Evolutionary conservation across 768 basidiomycete genomes (phyloP).

Genomic region (Russula abietina): DNA sequence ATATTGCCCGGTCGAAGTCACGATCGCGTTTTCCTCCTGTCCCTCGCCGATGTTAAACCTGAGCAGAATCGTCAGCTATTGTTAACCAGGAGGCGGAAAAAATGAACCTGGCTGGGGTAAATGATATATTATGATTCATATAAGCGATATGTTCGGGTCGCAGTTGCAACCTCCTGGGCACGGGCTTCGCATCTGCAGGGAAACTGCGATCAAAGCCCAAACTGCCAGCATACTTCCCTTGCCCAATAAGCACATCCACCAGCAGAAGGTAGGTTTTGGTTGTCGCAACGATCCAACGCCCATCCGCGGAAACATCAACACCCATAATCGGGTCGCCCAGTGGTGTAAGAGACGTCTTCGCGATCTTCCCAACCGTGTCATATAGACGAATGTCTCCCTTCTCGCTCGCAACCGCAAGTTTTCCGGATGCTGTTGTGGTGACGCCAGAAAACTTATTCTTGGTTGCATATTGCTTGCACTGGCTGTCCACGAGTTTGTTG

Average conservation of each 20-base stretch:
- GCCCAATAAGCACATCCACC: constrained; percentile 92
- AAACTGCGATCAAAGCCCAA: constrained; percentile 92
- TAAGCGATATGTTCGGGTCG: constrained; percentile 90
- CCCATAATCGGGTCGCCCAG: constrained; percentile 94
- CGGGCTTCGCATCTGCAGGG: constrained; percentile 90
- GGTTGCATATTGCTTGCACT: constrained; percentile 92
- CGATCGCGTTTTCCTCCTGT: constrained; percentile 88
- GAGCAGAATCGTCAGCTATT: constrained; percentile 10
- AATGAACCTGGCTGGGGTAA: constrained; percentile 86
- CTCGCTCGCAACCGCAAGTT: constrained; percentile 88
- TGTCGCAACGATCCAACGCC: constrained; percentile 93
- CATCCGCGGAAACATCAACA: constrained; percentile 89
- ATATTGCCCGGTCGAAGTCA: constrained; percentile 88
- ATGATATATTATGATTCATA: constrained; percentile 81
- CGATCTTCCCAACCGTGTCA: constrained; percentile 95
- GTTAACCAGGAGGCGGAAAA: constrained; percentile 1
- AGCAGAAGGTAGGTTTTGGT: constrained; percentile 90
- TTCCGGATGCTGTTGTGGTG: constrained; percentile 78
- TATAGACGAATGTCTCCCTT: constrained; percentile 97
- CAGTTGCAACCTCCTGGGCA: constrained; percentile 81
- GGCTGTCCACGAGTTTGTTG: constrained; percentile 86
- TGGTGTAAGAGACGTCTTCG: constrained; percentile 94
- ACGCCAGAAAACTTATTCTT: constrained; percentile 96
- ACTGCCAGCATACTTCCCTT: constrained; percentile 75
- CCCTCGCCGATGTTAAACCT: constrained; percentile 92